Evolutionary conservation across 192 early-diverging fungal species (phyloP), one percentile per base, ranked within the genome.

Genomic region (Spinellus fusiger): DNA sequence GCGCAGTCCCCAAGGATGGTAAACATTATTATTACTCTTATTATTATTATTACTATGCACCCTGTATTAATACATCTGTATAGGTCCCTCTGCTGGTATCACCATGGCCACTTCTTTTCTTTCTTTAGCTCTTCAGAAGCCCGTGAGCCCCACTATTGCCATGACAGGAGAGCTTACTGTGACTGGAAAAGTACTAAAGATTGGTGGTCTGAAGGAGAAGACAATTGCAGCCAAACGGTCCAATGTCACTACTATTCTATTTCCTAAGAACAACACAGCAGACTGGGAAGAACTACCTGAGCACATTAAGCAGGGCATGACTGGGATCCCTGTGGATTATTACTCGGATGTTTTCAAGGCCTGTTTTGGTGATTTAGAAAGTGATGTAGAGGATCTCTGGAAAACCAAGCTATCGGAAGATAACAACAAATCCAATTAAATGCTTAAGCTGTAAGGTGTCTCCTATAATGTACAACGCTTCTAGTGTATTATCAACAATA

Each of bases 161-260:
- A 99, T 99, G 96, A 99, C 96, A 2, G 96, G 96, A 60, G 96
- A 99, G 77, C 76, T 99, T 46, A 99, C 96, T 6, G 77, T 99
- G 56, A 97, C 96, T 0, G 96, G 96, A 31, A 95, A 96, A 60
- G 89, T 99, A 31, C 81, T 99, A 38, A 93, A 97, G 79, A 95
- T 99, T 62, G 96, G 96, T 29, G 96, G 96, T 23, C 75, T 98
- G 29, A 94, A 95, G 63, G 96, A 99, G 58, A 99, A 99, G 78
- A 88, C 93, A 6, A 97, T 99, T 75, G 96, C 96, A 4, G 96
- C 96, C 57, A 95, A 97, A 68, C 79, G 95, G 40, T 86, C 86
- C 16, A 91, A 93, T 5, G 92, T 99, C 25, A 89, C 81, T 59
- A 86, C 81, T 23, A 86, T 99, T 32, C 75, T 99, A 47, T 94